These are phyloP conservation scores for Clitopilus hobsonii DNA, from an alignment of 768 basidiomycete species.

Conservation along the genomic window DNA sequence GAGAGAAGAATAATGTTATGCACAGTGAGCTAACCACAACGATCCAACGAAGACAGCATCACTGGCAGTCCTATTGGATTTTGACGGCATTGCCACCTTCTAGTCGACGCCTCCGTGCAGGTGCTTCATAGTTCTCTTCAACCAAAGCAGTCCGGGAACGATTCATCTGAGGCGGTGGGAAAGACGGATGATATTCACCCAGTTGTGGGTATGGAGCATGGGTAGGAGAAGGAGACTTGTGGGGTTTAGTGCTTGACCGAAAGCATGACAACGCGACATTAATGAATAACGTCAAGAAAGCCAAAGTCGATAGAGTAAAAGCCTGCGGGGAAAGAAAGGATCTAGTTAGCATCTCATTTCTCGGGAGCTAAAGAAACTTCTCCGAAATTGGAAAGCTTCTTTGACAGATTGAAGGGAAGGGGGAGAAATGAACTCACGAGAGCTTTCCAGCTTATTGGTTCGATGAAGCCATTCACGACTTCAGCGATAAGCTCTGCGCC, in stretches of 20 bases:
- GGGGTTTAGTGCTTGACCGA: slow-evolving; percentile 58
- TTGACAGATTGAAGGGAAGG: not conserved
- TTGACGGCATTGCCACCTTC: slow-evolving; percentile 53
- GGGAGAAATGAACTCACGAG: slow-evolving; percentile 49
- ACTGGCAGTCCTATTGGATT: slow-evolving; percentile 38
- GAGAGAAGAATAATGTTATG: too few relatives aligned
- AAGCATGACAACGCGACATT: slow-evolving; percentile 78
- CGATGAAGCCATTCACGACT: slow-evolving; percentile 94
- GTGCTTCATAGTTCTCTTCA: slow-evolving; percentile 40
- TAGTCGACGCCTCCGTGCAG: slow-evolving; percentile 48
- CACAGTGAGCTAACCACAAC: too few relatives aligned
- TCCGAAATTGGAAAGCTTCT: slow-evolving; percentile 4
- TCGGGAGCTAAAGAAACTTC: not conserved
- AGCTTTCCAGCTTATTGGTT: slow-evolving; percentile 97
- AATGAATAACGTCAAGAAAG: slow-evolving; percentile 76
- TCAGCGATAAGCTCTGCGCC: slow-evolving; percentile 95
- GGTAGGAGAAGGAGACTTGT: slow-evolving; percentile 25
- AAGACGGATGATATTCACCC: slow-evolving; percentile 44
- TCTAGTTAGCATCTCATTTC: slow-evolving; percentile 6
- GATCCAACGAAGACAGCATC: too few relatives aligned
- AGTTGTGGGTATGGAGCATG: slow-evolving; percentile 33
- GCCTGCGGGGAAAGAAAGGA: slow-evolving; percentile 33
- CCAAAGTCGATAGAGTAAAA: slow-evolving; percentile 71
- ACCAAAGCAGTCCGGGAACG: slow-evolving; percentile 30
- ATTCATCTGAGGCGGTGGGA: slow-evolving; percentile 43